A percentile compares a stretch with the other conserved stretches of the same genome.
phyloP scores from a whole-genome alignment of 768 basidiomycete species.

The Boletus tomentosulus region DNA sequence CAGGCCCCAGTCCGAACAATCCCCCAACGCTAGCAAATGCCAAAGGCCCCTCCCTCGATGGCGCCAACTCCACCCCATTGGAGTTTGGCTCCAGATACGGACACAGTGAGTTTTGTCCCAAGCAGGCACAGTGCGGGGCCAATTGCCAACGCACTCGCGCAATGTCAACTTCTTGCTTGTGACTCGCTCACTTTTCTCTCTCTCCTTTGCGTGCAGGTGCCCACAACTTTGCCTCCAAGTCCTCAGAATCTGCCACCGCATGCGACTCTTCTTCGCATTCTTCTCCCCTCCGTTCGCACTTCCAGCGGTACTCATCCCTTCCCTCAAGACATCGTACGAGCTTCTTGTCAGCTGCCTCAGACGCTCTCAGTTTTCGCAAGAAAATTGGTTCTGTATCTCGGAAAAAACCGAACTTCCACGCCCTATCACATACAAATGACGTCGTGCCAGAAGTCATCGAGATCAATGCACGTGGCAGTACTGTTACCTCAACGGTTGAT shows the following conservation, averaged over 20 bases:
- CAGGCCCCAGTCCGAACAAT: background rate
- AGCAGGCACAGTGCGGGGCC: too few species aligned
- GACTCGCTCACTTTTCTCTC: too few species aligned
- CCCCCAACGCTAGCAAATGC: conserved; percentile 1
- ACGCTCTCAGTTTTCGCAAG: conserved; percentile 41
- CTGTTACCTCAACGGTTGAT: conserved; percentile 15
- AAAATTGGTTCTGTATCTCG: conserved; percentile 41
- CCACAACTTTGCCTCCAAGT: conserved; percentile 13
- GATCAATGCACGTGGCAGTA: conserved; percentile 46
- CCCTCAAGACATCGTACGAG: conserved; percentile 39
- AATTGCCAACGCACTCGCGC: too few species aligned
- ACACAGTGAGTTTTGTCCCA: conserved; percentile 14
- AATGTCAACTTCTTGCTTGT: too few species aligned
- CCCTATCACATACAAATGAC: conserved; percentile 31
- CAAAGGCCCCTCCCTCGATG: conserved; percentile 15
- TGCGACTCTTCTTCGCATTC: conserved; percentile 11
- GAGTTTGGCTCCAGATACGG: conserved; percentile 4
- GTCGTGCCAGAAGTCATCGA: conserved; percentile 71
- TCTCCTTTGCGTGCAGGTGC: conserved; percentile 9
- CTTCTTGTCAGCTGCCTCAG: conserved; percentile 51
- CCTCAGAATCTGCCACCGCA: conserved; percentile 10
- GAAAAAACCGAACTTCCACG: conserved; percentile 33
- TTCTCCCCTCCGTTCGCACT: background rate
- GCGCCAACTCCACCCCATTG: conserved; percentile 2
- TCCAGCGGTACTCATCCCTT: conserved; percentile 5